phyloP scores from a whole-genome alignment of 2,329 filamentous ascomycete species.

The Sclerotinia spermophila region DNA sequence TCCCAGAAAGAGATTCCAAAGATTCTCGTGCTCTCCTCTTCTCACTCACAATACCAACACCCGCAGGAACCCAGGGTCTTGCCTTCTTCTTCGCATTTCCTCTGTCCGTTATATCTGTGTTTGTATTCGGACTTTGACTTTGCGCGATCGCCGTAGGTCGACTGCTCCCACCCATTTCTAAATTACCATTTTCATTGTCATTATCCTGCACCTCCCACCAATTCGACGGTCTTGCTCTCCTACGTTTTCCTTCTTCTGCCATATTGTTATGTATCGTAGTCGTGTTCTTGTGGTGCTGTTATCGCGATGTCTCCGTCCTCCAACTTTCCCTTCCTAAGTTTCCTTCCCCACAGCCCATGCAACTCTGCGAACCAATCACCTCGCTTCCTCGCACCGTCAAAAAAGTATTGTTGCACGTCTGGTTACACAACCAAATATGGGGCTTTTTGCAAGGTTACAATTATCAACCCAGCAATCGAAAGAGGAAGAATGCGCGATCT shows the following conservation, averaged over 20 bases:
- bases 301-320: background rate
- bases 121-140: constrained; percentile 16
- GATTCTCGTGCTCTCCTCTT: background rate
- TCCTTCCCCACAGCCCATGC: background rate
- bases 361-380: background rate
- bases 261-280: constrained; percentile 15
- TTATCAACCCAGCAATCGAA: background rate
- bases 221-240: constrained; percentile 31
- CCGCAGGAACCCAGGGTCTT: background rate
- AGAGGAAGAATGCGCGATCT: background rate
- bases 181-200: background rate
- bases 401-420: constrained; percentile 8
- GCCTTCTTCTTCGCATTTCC: background rate
- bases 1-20: background rate
- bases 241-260: constrained; percentile 24
- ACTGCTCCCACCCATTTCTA: background rate
- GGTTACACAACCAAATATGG: background rate
- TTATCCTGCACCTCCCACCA: constrained; percentile 30
- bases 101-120: background rate
- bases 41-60: background rate
- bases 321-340: background rate
- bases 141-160: background rate
- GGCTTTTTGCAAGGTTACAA: background rate
- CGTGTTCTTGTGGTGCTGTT: background rate
- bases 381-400: background rate